phyloP scores from a whole-genome alignment of 176 grass and related monocot species.

The Alopecurus myosuroides region DNA sequence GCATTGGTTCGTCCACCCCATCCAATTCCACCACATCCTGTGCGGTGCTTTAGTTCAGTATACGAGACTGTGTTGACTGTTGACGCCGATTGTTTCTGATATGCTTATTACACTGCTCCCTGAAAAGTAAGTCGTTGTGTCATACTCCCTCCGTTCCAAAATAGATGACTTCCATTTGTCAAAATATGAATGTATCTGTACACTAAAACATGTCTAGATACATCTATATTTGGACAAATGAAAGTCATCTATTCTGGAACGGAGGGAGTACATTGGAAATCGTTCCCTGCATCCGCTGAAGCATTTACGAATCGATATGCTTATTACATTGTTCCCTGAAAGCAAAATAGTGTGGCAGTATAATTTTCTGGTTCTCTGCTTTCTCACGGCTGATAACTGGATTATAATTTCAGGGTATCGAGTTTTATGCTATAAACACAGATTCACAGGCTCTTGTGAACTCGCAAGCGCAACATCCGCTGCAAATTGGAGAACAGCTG shows the following conservation, averaged over 20 bases:
- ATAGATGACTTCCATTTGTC: no score
- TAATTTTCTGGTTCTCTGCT: neutral
- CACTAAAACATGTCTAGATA: no score
- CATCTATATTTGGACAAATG: no score
- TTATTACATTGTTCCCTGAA: neutral
- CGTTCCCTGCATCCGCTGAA: neutral
- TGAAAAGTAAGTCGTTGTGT: neutral
- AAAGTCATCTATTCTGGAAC: no score
- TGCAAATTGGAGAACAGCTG: slow-evolving; percentile 97
- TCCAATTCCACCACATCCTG: neutral
- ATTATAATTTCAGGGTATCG: slow-evolving; percentile 74
- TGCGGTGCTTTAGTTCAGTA: neutral
- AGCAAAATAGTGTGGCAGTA: neutral
- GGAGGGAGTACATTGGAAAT: neutral
- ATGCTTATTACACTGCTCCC: neutral
- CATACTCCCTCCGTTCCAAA: no score
- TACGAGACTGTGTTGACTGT: neutral
- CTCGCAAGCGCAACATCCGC: slow-evolving; percentile 71
- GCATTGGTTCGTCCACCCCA: neutral
- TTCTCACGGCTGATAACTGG: neutral
- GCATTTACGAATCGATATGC: neutral
- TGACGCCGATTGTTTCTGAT: neutral
- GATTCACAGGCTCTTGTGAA: slow-evolving; percentile 87
- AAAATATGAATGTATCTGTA: no score
- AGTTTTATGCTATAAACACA: slow-evolving; percentile 92